Percentiles rank a stretch among this genome's conserved stretches.
Conservation (phyloP, 768 basidiomycete species). For the Rhodotorula taiwanensis region DNA sequence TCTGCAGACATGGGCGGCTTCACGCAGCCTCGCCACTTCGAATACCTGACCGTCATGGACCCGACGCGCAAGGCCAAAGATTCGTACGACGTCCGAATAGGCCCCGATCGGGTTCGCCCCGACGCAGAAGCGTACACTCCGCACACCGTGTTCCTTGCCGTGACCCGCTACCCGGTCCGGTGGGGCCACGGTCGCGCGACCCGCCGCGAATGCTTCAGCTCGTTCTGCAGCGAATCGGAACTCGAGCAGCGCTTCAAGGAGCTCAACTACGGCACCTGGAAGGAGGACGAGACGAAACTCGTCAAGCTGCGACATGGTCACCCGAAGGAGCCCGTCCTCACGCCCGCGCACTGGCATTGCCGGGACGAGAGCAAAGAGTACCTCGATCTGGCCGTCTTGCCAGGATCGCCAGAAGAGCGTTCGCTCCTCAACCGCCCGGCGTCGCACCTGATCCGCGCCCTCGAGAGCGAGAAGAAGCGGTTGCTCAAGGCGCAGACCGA, state of each 20-base stretch:
- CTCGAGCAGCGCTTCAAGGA: slow-evolving; percentile 39
- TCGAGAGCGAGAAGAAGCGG: slow-evolving; percentile 30
- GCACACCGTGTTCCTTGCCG: slow-evolving; percentile 48
- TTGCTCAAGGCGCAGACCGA: background rate
- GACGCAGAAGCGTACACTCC: slow-evolving; percentile 46
- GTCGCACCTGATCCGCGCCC: slow-evolving; percentile 1
- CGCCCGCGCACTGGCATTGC: slow-evolving; percentile 41
- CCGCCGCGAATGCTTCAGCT: slow-evolving; percentile 23
- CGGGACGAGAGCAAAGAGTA: slow-evolving; percentile 10
- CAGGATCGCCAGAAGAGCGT: slow-evolving; percentile 25
- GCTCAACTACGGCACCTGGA: slow-evolving; percentile 34
- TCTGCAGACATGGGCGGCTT: slow-evolving; percentile 34
- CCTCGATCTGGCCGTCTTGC: slow-evolving; percentile 26
- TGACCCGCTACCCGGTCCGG: slow-evolving; percentile 44
- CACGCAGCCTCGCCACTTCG: slow-evolving; percentile 29
- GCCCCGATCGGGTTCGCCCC: slow-evolving; percentile 43
- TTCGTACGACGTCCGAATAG: slow-evolving; percentile 41
- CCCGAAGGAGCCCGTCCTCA: slow-evolving; percentile 44
- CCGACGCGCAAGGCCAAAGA: slow-evolving; percentile 22
- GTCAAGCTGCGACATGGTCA: slow-evolving; percentile 44
- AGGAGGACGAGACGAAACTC: slow-evolving; percentile 33
- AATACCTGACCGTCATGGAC: slow-evolving; percentile 23
- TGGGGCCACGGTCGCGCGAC: slow-evolving; percentile 44
- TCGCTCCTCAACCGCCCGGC: slow-evolving; percentile 13
- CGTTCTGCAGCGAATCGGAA: slow-evolving; percentile 18